phyloP scores from a whole-genome alignment of 2,329 filamentous ascomycete species.

The Ophiocordyceps camponoti-rufipedis region DNA sequence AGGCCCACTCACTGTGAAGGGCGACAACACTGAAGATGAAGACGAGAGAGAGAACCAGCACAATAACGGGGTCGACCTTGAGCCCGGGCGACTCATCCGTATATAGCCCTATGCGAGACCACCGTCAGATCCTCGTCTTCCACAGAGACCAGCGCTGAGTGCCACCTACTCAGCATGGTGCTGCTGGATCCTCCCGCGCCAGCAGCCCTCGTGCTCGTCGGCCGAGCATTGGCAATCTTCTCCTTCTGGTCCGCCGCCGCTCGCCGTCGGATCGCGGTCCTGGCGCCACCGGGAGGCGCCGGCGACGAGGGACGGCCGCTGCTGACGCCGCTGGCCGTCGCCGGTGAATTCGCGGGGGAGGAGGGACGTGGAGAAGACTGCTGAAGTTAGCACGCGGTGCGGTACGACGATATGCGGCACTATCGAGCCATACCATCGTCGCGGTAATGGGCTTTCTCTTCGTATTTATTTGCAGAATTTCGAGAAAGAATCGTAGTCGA shows the following conservation, averaged over 20 bases:
- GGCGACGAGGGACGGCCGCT: slow-evolving; percentile 70
- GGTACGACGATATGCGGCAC: too few species aligned
- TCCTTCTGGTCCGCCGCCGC: slow-evolving; percentile 96
- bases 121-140: slow-evolving; percentile 8
- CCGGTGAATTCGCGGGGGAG: slow-evolving; percentile 37
- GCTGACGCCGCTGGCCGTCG: slow-evolving; percentile 47
- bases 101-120: slow-evolving; percentile 51
- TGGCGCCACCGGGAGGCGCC: slow-evolving; percentile 78
- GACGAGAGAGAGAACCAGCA: slow-evolving; percentile 85
- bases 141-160: too few species aligned
- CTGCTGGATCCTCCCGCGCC: slow-evolving; percentile 91
- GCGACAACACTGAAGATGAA: slow-evolving; percentile 99
- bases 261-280: slow-evolving; percentile 86
- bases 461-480: neutral
- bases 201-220: slow-evolving; percentile 79
- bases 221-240: slow-evolving; percentile 83
- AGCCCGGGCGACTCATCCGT: slow-evolving; percentile 95
- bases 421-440: neutral
- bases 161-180: slow-evolving; percentile 82
- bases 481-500: neutral
- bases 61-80: slow-evolving; percentile 95
- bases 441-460: neutral
- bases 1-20: slow-evolving; percentile 61
- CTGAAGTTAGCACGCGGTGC: neutral
- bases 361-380: slow-evolving; percentile 42